Percentiles rank a stretch among this genome's conserved stretches.
Evolutionary conservation across 2,329 filamentous ascomycete species (phyloP).

Genomic region (Neonectria faginata): DNA sequence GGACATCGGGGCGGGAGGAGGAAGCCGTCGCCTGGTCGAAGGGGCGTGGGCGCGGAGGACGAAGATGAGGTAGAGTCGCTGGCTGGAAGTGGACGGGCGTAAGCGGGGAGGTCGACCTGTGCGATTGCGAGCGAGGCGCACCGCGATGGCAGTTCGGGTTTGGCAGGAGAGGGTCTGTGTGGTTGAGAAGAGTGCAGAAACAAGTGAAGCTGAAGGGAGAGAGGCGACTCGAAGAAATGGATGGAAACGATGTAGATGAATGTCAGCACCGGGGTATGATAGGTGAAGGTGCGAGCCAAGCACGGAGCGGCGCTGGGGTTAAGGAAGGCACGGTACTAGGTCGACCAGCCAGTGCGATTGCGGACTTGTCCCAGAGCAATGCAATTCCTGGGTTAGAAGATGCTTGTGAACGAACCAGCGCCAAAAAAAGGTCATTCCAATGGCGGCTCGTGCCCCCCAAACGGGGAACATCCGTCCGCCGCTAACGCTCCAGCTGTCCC

Average conservation of each 20-base stretch:
- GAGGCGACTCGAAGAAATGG: slow-evolving; percentile 10
- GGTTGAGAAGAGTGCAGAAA: not conserved
- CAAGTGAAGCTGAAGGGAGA: slow-evolving; percentile 23
- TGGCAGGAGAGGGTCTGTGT: not conserved
- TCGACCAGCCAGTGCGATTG: not conserved
- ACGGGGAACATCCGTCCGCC: slow-evolving; percentile 10
- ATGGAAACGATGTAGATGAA: slow-evolving; percentile 23
- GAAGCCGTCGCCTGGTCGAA: not conserved
- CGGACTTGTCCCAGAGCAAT: slow-evolving; percentile 19
- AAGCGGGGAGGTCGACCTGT: not conserved
- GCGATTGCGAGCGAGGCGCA: not conserved
- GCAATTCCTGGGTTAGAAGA: too few relatives aligned
- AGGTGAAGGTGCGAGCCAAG: slow-evolving; percentile 28
- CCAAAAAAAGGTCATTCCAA: slow-evolving; percentile 10
- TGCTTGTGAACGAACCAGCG: not conserved
- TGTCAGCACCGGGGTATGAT: slow-evolving; percentile 44
- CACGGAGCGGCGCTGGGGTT: not conserved
- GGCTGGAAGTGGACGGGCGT: not conserved
- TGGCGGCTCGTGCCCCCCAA: slow-evolving; percentile 10
- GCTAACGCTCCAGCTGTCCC: slow-evolving; percentile 22
- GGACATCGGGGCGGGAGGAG: slow-evolving; percentile 27
- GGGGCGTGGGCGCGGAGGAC: not conserved
- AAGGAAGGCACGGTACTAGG: not conserved
- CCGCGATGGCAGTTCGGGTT: not conserved
- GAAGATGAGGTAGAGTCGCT: not conserved